Base-by-base conservation (phyloP, 768 basidiomycete genomes). In the Zangia roseola region DNA sequence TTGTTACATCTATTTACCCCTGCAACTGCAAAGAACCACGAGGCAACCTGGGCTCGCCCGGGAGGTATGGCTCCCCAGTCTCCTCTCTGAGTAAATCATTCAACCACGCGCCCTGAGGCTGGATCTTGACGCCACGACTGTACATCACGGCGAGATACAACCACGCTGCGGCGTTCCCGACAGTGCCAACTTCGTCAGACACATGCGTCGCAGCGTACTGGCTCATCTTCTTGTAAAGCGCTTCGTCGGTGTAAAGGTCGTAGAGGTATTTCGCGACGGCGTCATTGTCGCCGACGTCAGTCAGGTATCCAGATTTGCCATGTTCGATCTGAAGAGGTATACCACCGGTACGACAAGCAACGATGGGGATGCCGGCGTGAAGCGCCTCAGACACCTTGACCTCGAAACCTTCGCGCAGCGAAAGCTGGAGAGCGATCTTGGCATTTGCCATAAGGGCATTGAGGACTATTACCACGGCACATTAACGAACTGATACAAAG, bases 361-460 rank as follows among this genome's bases (percentile, higher is more conserved):
- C 80, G 61, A 94, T 77, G 26, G 93, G 93, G 54, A 88, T 88
- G 52, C 88, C 88, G 25, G 91, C 83, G 69, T 94, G 90, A 44
- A 97, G 76, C n/a, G 90, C 91, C 71, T 95, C 91, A 40, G 91
- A 93, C 42, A 94, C 93, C 69, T 97, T 97, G 71, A 97, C 91
- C 64, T 97, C 94, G 71, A 97, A 97, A 24, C 94, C 94, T 72
- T 97, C 94, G 49, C 93, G 86, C 38, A 88, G 86, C 43, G 91
- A 93, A 38, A 97, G 82, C 68, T 97, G 94, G 41, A 92, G 79
- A 5, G 90, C 93, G 49, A 94, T 86, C 73, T 89, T 86, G 38
- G 90, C 80, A 57, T 94, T 94, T 44, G 88, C 84, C 80, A 97
- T 81, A 58, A 97, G 77, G 9, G 88, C 86, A 56, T 95, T 93